These are phyloP conservation scores for Populus nigra DNA, from an alignment of 345 rosid species.

Conservation along the genomic window DNA sequence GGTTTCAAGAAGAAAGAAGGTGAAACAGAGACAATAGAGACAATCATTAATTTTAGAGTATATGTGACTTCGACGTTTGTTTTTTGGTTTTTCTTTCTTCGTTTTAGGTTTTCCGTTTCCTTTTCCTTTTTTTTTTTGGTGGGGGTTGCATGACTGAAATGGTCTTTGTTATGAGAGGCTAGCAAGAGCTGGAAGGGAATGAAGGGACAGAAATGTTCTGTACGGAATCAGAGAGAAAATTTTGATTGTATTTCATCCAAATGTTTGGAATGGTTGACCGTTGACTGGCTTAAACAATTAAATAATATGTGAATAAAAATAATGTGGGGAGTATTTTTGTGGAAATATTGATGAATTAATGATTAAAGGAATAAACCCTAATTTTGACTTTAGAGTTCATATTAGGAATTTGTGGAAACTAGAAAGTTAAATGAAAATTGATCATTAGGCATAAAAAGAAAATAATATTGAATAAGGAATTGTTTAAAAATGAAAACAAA, in stretches of 20 bases:
- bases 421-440: too few relatives aligned
- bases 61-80: neutral
- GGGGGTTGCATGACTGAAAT: slow-evolving; percentile 11
- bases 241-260: neutral
- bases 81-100: neutral
- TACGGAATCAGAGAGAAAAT: neutral
- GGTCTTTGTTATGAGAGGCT: neutral
- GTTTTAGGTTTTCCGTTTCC: neutral
- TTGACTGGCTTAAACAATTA: neutral
- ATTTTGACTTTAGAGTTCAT: too few relatives aligned
- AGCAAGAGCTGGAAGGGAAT: slow-evolving; percentile 5
- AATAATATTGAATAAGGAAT: too few relatives aligned
- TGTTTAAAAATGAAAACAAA: too few relatives aligned
- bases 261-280: slow-evolving; percentile 11
- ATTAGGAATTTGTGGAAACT: too few relatives aligned
- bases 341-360: too few relatives aligned
- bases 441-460: too few relatives aligned
- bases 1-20: neutral
- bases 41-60: too few relatives aligned
- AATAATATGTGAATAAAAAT: too few relatives aligned
- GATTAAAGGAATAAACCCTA: too few relatives aligned
- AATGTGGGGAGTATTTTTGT: too few relatives aligned
- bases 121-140: neutral
- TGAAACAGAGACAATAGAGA: neutral
- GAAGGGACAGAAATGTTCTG: slow-evolving; percentile 13